Evolutionary conservation across 140 eudicot genomes (phyloP).

Genomic region (Artemisia princeps): DNA sequence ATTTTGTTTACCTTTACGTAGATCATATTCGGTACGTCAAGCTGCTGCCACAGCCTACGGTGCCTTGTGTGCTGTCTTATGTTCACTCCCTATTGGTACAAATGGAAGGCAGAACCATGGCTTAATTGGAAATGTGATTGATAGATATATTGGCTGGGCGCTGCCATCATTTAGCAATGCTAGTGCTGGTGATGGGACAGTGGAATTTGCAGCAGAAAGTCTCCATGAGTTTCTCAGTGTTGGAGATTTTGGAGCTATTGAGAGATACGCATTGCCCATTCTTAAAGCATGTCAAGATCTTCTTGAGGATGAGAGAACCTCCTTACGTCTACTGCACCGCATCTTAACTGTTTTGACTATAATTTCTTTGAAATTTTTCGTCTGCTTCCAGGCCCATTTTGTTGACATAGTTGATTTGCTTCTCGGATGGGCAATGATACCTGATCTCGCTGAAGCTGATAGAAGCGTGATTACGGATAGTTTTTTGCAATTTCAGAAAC

Average conservation of each 20-base stretch:
- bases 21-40: conserved; percentile 78
- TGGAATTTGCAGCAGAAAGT: conserved; percentile 76
- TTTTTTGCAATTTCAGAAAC: conserved; percentile 95
- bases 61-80: conserved; percentile 78
- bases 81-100: conserved; percentile 40
- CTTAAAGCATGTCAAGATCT: conserved; percentile 95
- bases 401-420: conserved; percentile 96
- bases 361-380: conserved; percentile 72
- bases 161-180: conserved; percentile 57
- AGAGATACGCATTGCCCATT: conserved; percentile 80
- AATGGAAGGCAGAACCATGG: conserved; percentile 87
- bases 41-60: conserved; percentile 94
- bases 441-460: conserved; percentile 81
- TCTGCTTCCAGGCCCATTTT: conserved; percentile 88
- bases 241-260: conserved; percentile 77
- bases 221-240: conserved; percentile 79
- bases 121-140: conserved; percentile 62
- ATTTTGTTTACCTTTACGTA: conserved; percentile 27
- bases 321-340: conserved; percentile 63
- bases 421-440: conserved; percentile 99
- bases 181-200: conserved; percentile 43
- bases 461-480: conserved; percentile 81
- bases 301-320: conserved; percentile 98
- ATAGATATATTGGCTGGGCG: conserved; percentile 84
- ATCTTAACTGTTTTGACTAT: conserved; percentile 71